phyloP scores from a whole-genome alignment of 441 rosid genomes.

The Capsella rubella region DNA sequence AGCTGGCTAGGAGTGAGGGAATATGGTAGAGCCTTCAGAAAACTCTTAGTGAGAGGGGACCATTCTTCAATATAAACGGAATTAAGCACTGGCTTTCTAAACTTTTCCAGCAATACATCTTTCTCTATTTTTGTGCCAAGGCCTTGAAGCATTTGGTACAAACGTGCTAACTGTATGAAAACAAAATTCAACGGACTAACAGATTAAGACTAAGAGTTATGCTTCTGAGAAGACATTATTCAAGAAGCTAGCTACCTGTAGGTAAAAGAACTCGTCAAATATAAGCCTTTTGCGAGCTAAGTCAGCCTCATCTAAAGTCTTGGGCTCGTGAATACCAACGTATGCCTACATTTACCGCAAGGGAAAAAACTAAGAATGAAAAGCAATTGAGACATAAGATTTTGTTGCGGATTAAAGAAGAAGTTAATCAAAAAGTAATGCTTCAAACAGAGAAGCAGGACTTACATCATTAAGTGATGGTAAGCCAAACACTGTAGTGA shows the following conservation, averaged over 20 bases:
- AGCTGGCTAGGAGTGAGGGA: conserved; percentile 93
- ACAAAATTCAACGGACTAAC: conserved; percentile 30
- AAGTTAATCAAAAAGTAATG: conserved; percentile 23
- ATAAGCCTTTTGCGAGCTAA: conserved; percentile 95
- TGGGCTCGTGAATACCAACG: conserved; percentile 86
- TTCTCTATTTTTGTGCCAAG: conserved; percentile 81
- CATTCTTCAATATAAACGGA: conserved; percentile 69
- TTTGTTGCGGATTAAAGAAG: conserved; percentile 1
- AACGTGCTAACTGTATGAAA: conserved; percentile 78
- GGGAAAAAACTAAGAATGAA: conserved; percentile 29
- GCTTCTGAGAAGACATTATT: conserved; percentile 21
- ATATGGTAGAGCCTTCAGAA: conserved; percentile 84
- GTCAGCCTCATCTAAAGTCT: conserved; percentile 83
- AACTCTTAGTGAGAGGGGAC: conserved; percentile 77
- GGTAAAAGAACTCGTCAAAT: conserved; percentile 94
- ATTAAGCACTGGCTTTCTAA: conserved; percentile 68
- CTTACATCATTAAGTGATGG: conserved; percentile 77
- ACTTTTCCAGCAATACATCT: conserved; percentile 82
- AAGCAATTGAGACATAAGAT: conserved; percentile 10
- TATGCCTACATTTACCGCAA: conserved; percentile 71
- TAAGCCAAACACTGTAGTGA: conserved; percentile 72
- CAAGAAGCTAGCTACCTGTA: conserved; percentile 65
- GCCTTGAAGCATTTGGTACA: conserved; percentile 94
- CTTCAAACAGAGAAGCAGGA: conserved; percentile 40
- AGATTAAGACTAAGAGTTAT: conserved; percentile 11